A percentile compares a stretch with the other conserved stretches of the same genome.
phyloP scores from a whole-genome alignment of 2,329 filamentous ascomycete genomes.

The Aureobasidium sp. region DNA sequence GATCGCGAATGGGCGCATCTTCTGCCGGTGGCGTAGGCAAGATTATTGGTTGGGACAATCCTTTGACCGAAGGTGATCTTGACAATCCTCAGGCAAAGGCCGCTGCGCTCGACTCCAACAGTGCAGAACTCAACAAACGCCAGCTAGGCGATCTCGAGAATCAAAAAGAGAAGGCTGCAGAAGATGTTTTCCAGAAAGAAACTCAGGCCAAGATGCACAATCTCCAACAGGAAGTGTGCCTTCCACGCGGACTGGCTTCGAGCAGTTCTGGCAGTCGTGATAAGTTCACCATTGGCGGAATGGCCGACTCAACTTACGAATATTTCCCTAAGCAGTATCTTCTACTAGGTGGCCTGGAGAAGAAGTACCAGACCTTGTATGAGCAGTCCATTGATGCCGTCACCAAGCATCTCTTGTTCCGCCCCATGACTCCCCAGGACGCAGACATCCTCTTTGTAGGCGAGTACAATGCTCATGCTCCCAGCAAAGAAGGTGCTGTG shows the following conservation, averaged over 20 bases:
- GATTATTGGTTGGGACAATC: slow-evolving; percentile 17
- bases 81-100: slow-evolving; percentile 10
- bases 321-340: slow-evolving; percentile 59
- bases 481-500: background rate
- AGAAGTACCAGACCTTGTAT: slow-evolving; percentile 67
- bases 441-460: slow-evolving; percentile 69
- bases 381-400: slow-evolving; percentile 58
- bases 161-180: background rate
- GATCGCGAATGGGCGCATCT: background rate
- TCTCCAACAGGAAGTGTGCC: slow-evolving; percentile 38
- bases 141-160: slow-evolving; percentile 12
- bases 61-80: slow-evolving; percentile 17
- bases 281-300: slow-evolving; percentile 46
- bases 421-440: slow-evolving; percentile 61
- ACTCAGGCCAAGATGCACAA: background rate
- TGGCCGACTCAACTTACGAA: slow-evolving; percentile 51
- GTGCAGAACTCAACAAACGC: background rate
- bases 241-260: slow-evolving; percentile 50
- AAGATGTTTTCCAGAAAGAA: slow-evolving; percentile 11
- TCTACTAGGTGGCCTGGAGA: slow-evolving; percentile 64
- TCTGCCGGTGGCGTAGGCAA: slow-evolving; percentile 15
- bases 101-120: background rate
- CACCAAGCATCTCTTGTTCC: slow-evolving; percentile 66
- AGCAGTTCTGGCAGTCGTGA: slow-evolving; percentile 39
- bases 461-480: slow-evolving; percentile 29